These are phyloP conservation scores for Tetrahymena borealis DNA, from an alignment of 73 alveolate genomes.

Conservation along the genomic window DNA sequence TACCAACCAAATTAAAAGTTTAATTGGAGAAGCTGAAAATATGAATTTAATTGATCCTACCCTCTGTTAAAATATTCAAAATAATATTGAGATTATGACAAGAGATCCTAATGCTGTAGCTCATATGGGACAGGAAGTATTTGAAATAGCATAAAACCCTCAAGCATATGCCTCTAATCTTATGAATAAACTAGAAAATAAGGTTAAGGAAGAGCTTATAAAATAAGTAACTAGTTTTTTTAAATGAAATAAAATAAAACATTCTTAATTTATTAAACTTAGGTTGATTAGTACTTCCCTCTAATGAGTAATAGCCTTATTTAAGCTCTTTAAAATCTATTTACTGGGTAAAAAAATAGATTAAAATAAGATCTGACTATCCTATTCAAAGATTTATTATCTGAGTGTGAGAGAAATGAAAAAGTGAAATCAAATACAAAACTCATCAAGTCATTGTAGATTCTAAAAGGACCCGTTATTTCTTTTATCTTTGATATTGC, in stretches of 20 bases:
- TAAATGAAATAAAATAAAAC: too few relatives aligned
- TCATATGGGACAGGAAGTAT: constrained; percentile 17
- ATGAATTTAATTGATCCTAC: constrained; percentile 15
- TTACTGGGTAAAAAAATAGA: background rate
- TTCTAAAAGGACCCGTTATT: background rate
- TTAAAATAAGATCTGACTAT: background rate
- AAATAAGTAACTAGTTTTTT: constrained; percentile 20
- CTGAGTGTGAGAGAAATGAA: background rate
- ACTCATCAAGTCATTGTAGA: background rate
- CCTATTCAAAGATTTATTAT: background rate
- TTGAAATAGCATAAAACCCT: constrained; percentile 39
- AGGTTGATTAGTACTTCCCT: background rate
- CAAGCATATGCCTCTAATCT: constrained; percentile 25
- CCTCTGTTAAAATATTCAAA: constrained; percentile 5
- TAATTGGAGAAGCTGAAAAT: constrained; percentile 27
- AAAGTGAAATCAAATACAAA: background rate
- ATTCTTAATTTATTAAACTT: background rate
- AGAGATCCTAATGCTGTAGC: constrained; percentile 39
- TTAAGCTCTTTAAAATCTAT: background rate
- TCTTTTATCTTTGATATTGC: background rate
- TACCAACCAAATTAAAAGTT: constrained; percentile 1
- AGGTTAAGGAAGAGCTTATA: constrained; percentile 4
- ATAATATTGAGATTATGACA: constrained; percentile 24
- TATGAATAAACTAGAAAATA: constrained; percentile 32
- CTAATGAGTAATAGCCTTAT: background rate